phyloP scores from a whole-genome alignment of 306 rosid genomes.

The Lotus japonicus region DNA sequence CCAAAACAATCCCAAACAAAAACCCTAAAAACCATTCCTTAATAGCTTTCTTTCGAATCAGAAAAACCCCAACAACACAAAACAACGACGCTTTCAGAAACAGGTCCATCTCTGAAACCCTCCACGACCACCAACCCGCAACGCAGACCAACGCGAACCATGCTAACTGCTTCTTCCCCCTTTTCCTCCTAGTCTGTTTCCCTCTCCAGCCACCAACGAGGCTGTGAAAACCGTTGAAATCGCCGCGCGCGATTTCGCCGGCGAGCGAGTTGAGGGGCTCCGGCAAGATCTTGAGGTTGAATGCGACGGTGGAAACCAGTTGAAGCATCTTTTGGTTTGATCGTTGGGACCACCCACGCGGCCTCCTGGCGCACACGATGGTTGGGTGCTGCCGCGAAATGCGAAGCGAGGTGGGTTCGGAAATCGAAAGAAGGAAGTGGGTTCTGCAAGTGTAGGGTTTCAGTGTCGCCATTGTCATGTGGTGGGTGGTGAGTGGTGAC shows the following conservation, averaged over 20 bases:
- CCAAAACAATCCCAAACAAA: conserved; percentile 25
- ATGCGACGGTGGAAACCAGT: conserved; percentile 30
- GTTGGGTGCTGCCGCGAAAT: background rate
- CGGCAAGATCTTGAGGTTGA: conserved; percentile 37
- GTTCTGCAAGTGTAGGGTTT: conserved; percentile 11
- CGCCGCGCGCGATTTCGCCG: conserved; percentile 16
- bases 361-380: conserved; percentile 10
- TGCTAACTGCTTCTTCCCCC: background rate
- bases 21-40: conserved; percentile 35
- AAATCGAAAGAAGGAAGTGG: background rate
- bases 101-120: conserved; percentile 17
- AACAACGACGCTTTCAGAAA: conserved; percentile 20
- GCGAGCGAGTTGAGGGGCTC: conserved; percentile 32
- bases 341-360: background rate
- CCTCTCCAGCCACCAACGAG: conserved; percentile 8
- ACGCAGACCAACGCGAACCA: background rate
- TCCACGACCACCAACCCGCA: conserved; percentile 30
- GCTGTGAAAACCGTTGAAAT: background rate
- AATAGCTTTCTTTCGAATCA: conserved; percentile 18
- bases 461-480: conserved; percentile 11
- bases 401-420: background rate
- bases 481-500: no score
- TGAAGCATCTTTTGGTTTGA: conserved; percentile 28
- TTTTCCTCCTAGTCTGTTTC: background rate
- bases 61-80: conserved; percentile 13